A percentile compares a stretch with the other conserved stretches of the same genome.
These are phyloP conservation scores for Ocimum tenuiflorum DNA, from an alignment of 257 asterid genomes.

Conservation along the genomic window DNA sequence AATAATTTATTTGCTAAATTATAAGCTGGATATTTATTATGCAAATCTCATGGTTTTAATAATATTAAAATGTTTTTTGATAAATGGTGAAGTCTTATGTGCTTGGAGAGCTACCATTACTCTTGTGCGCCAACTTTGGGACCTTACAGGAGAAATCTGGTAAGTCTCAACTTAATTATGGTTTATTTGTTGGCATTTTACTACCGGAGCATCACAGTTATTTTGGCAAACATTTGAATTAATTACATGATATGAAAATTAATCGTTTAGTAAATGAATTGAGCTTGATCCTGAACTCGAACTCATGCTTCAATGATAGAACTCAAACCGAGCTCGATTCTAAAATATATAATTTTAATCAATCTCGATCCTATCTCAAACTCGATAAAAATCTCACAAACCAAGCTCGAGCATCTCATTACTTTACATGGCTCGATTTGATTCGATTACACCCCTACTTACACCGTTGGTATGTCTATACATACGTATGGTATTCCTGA, in stretches of 20 bases:
- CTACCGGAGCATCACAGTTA: not conserved
- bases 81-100: constrained; percentile 69
- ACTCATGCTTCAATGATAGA: too few species aligned
- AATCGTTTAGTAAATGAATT: too few species aligned
- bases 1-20: not conserved
- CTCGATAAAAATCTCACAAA: too few species aligned
- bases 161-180: constrained; percentile 23
- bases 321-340: too few species aligned
- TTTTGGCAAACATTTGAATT: constrained; percentile 10
- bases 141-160: constrained; percentile 85
- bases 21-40: not conserved
- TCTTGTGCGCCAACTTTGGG: constrained; percentile 91
- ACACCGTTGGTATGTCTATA: too few species aligned
- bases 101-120: constrained; percentile 93
- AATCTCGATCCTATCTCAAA: too few species aligned
- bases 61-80: constrained; percentile 16
- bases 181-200: constrained; percentile 1
- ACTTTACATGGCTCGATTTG: too few species aligned
- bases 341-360: too few species aligned
- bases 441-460: too few species aligned
- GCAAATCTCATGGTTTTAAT: constrained; percentile 7
- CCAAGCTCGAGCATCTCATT: too few species aligned
- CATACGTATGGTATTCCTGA: too few species aligned
- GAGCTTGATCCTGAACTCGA: too few species aligned
- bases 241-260: not conserved